These are phyloP conservation scores for Bidens hawaiensis DNA, from an alignment of 140 eudicot species.

Conservation along the genomic window DNA sequence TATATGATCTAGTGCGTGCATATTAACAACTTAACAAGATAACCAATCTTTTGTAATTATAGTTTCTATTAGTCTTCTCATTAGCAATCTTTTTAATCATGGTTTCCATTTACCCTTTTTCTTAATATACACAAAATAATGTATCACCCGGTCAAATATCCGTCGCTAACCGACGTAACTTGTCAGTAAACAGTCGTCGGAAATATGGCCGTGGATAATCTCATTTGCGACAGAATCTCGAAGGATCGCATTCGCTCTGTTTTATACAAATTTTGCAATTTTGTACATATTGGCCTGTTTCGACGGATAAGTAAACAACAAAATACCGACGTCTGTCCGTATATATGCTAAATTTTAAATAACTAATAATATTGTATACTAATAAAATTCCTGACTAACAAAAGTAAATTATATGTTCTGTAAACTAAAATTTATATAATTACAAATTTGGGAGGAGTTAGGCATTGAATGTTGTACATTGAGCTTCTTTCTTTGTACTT, in stretches of 20 bases:
- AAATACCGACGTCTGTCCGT: no score
- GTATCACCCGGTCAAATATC: background rate
- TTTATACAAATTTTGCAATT: background rate
- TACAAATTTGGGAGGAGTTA: no score
- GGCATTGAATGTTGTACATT: no score
- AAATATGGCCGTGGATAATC: background rate
- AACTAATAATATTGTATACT: no score
- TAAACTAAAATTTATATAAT: no score
- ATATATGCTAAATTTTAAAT: no score
- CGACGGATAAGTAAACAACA: background rate
- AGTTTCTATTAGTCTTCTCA: conserved; percentile 15
- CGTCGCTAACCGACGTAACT: background rate
- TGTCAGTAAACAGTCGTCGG: background rate
- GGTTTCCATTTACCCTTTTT: background rate
- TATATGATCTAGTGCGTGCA: conserved; percentile 1
- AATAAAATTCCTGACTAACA: no score
- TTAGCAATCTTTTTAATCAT: conserved; percentile 23
- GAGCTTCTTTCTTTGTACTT: no score
- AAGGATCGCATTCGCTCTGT: no score
- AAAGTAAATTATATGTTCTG: no score
- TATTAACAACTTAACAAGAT: conserved; percentile 19
- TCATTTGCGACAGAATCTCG: background rate
- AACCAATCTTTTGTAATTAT: conserved; percentile 12
- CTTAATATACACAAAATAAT: background rate
- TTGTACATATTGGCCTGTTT: background rate